Conservation (phyloP, 148 eudicot genomes). For the Polygonum maritimum region DNA sequence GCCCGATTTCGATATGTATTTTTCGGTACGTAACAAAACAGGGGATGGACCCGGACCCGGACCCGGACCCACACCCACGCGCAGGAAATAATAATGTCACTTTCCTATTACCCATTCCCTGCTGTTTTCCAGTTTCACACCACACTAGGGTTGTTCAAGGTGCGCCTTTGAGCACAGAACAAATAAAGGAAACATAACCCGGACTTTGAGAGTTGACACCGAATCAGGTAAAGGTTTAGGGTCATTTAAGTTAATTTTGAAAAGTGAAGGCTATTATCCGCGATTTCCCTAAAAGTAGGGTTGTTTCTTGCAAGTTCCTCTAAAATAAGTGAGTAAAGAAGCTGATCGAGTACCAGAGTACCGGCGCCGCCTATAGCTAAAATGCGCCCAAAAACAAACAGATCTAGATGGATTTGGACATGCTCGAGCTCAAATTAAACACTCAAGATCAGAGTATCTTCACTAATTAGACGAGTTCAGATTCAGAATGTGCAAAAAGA, state of each 20-base stretch:
- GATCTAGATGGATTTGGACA: background rate
- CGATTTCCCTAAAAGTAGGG: background rate
- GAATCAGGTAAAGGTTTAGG: too few relatives aligned
- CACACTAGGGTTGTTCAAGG: background rate
- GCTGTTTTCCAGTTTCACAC: background rate
- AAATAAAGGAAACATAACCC: background rate
- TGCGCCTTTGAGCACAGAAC: background rate
- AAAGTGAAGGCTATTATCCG: background rate
- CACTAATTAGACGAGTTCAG: background rate
- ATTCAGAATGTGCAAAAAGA: background rate
- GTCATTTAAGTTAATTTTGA: too few relatives aligned
- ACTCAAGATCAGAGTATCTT: too few relatives aligned
- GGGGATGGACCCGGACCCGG: background rate
- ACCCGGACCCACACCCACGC: background rate
- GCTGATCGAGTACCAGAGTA: background rate
- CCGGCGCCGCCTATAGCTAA: background rate
- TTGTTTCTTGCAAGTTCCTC: background rate
- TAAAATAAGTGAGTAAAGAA: background rate
- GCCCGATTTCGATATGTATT: background rate
- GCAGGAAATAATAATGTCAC: background rate
- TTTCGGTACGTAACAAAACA: background rate
- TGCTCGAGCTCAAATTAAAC: background rate
- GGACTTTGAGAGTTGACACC: background rate
- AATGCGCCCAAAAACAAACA: background rate
- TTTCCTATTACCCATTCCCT: background rate